Conservation (phyloP, 345 rosid genomes). For the Eucalyptus microcorys region DNA sequence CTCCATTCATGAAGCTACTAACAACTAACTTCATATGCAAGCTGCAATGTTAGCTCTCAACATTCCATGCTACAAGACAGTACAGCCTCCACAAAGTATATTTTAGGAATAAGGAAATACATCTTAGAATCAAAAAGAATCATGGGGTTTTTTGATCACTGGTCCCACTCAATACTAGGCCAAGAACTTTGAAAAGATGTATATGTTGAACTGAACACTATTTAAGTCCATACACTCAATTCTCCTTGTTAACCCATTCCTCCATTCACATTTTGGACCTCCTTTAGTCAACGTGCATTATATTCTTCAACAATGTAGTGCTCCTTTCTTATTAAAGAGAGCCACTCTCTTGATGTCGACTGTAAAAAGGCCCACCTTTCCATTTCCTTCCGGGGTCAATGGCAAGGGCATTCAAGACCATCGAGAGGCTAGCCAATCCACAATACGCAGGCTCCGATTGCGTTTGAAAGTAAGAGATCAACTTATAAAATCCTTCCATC, state of each 20-base stretch:
- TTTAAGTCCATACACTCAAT: background rate
- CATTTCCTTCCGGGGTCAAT: slow-evolving; percentile 76
- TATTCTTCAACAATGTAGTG: background rate
- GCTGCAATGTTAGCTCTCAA: background rate
- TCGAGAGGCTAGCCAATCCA: slow-evolving; percentile 80
- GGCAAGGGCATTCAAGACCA: slow-evolving; percentile 86
- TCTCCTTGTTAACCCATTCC: background rate
- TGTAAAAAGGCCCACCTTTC: slow-evolving; percentile 40
- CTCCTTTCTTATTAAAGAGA: background rate
- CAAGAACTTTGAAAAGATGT: background rate
- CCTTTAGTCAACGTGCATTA: background rate
- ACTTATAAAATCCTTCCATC: slow-evolving; percentile 80
- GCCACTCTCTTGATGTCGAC: background rate
- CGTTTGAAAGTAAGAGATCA: slow-evolving; percentile 80
- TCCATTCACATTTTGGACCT: background rate
- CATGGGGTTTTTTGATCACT: background rate
- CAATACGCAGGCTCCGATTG: slow-evolving; percentile 92
- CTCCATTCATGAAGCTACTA: background rate
- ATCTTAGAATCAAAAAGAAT: background rate
- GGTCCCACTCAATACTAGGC: background rate
- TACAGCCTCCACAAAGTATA: background rate
- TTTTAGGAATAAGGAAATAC: background rate
- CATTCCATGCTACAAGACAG: background rate
- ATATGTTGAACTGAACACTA: background rate
- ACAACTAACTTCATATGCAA: background rate